Conservation (phyloP, 2,329 filamentous ascomycete species). For the Bipolaris victoriae region DNA sequence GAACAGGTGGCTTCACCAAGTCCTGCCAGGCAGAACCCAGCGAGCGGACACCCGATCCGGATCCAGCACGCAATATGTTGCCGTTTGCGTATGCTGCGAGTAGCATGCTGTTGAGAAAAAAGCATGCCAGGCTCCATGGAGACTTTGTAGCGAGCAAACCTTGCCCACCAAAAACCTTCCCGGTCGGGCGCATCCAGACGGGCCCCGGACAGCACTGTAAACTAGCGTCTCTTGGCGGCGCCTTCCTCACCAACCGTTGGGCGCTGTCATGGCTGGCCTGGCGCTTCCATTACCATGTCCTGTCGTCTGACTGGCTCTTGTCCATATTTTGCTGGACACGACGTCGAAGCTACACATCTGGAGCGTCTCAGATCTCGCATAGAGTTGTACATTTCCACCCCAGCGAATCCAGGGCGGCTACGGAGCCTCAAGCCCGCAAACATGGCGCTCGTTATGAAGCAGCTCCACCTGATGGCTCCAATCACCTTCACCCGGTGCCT, state of each 20-base stretch:
- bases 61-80: background rate
- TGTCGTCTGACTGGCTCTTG: slow-evolving; percentile 36
- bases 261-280: slow-evolving; percentile 23
- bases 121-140: background rate
- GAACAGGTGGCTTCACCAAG: background rate
- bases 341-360: slow-evolving; percentile 38
- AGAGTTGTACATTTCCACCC: slow-evolving; percentile 41
- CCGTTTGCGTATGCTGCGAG: background rate
- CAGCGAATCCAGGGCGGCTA: slow-evolving; percentile 49
- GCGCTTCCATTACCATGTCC: slow-evolving; percentile 32
- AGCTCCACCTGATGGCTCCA: slow-evolving; percentile 39
- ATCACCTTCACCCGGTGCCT: slow-evolving; percentile 35
- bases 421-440: slow-evolving; percentile 35
- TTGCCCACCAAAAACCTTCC: slow-evolving; percentile 1
- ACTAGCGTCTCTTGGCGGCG: slow-evolving; percentile 17
- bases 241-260: slow-evolving; percentile 28
- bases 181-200: slow-evolving; percentile 18
- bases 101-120: background rate
- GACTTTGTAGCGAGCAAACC: slow-evolving; percentile 1
- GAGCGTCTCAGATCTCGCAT: slow-evolving; percentile 46
- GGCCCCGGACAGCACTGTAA: slow-evolving; percentile 1
- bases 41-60: no score
- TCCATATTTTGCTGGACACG: slow-evolving; percentile 34
- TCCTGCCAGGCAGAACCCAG: background rate
- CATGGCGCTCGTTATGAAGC: slow-evolving; percentile 43